phyloP scores from a whole-genome alignment of 805 yeast species.

The Pichia occidentalis region DNA sequence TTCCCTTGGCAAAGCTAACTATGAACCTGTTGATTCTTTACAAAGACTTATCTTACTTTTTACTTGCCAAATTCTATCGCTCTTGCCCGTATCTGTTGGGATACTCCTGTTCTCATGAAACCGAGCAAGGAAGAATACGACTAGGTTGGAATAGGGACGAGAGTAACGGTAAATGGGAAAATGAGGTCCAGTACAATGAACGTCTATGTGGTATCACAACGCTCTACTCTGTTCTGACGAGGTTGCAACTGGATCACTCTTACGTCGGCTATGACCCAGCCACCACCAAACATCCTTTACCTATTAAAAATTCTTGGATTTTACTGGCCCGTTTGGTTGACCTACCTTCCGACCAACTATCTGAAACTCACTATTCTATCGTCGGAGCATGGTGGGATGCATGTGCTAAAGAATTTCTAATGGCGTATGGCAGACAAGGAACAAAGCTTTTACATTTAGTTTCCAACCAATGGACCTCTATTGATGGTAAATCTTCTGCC shows the following conservation, averaged over 20 bases:
- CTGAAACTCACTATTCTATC: conserved; percentile 65
- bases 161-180: conserved; percentile 42
- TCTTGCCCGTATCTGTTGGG: conserved; percentile 90
- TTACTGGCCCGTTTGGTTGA: conserved; percentile 70
- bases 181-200: conserved; percentile 69
- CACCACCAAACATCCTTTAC: conserved; percentile 43
- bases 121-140: conserved; percentile 70
- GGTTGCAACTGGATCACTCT: conserved; percentile 32
- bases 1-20: conserved; percentile 71
- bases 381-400: conserved; percentile 92
- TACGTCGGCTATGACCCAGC: conserved; percentile 21
- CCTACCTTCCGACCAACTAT: conserved; percentile 39
- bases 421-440: conserved; percentile 65
- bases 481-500: conserved; percentile 49
- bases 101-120: conserved; percentile 62
- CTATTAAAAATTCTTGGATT: conserved; percentile 57
- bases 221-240: conserved; percentile 69
- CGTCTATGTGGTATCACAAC: conserved; percentile 82
- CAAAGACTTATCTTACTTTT: conserved; percentile 46
- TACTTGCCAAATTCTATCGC: conserved; percentile 79
- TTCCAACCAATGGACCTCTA: conserved; percentile 47
- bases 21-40: conserved; percentile 41
- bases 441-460: conserved; percentile 47
- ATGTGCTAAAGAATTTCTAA: conserved; percentile 48
- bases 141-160: conserved; percentile 81